Evolutionary conservation across 768 basidiomycete genomes (phyloP).

Genomic region (Porphyrellus cyaneotinctus): DNA sequence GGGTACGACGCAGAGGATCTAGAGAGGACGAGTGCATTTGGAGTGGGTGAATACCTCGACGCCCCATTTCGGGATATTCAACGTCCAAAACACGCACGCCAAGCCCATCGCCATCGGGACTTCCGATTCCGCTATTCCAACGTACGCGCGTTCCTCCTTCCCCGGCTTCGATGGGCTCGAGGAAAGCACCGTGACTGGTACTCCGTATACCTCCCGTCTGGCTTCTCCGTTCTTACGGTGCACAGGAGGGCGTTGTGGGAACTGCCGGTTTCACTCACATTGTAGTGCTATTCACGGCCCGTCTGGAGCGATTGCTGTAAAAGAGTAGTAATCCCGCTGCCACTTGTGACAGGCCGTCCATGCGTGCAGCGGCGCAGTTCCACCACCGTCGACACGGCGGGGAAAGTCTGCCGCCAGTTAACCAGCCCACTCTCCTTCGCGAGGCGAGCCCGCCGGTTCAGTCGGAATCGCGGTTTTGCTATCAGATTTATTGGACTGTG

Average conservation of each 20-base stretch:
- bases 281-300: conserved; percentile 4
- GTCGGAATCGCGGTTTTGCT: conserved; percentile 7
- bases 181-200: neutral
- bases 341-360: conserved; percentile 1
- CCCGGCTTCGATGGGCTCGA: conserved; percentile 22
- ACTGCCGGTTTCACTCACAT: conserved; percentile 1
- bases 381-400: conserved; percentile 1
- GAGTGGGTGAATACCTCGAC: conserved; percentile 18
- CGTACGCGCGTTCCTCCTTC: conserved; percentile 6
- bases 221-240: conserved; percentile 9
- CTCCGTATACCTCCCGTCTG: conserved; percentile 12
- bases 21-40: conserved; percentile 15
- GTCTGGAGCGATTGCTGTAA: neutral
- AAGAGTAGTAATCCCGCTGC: conserved; percentile 7
- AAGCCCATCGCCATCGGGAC: conserved; percentile 26
- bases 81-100: conserved; percentile 11
- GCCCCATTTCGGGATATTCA: conserved; percentile 15
- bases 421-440: no score
- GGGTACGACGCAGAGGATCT: conserved; percentile 5
- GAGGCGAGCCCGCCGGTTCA: neutral
- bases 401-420: neutral
- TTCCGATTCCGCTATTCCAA: conserved; percentile 28
- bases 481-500: neutral
- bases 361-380: neutral
- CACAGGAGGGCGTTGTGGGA: conserved; percentile 10